Evolutionary conservation across 495 filamentous ascomycete species (phyloP), one percentile per base, ranked within the genome.

Genomic region (Aspergillus cristatus): DNA sequence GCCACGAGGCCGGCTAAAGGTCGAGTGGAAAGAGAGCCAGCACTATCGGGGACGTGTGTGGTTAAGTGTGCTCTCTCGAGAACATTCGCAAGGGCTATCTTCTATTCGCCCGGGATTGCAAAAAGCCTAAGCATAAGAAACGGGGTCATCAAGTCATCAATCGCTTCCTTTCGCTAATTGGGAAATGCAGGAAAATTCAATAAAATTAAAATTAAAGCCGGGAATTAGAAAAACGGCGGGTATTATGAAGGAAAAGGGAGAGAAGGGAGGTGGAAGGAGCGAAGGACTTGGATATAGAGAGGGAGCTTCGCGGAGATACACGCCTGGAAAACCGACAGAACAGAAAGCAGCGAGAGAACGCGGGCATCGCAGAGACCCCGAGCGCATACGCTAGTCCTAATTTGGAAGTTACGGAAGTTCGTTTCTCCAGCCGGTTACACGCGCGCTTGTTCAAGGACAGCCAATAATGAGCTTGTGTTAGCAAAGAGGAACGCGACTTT

Each of bases 61-160:
- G 20, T 24, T 8, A 8, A 57, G 45, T 41, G 31, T 40, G 47
- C 26, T 46, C 34, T 8, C 39, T 28, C 44, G 36, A 54, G 35
- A 45, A 30, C 32, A 52, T 41, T 50, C 59, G 60, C 58, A 54
- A 2, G 69, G 50, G 49, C 46, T 50, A 58, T 35, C 50, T 44
- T 46, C 41, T 40, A 53, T 48, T 51, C 39, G 41, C 39, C 41
- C 74, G 37, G 84, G 85, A 62, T 84, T 75, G 37, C 43, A 46
- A 59, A 53, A 57, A 53, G 54, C 55, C 60, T 37, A 46, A 54
- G 51, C 35, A 47, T 39, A 52, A 48, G 37, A 32, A 34, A 38
- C 37, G 31, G 36, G 38, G 35, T 56, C 60, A 55, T 67, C 46
- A 65, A 57, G 55, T 59, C 62, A 63, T 64, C 55, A 50, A 51